Evolutionary conservation across 2,329 filamentous ascomycete genomes (phyloP).

Genomic region (Grosmannia serpens): DNA sequence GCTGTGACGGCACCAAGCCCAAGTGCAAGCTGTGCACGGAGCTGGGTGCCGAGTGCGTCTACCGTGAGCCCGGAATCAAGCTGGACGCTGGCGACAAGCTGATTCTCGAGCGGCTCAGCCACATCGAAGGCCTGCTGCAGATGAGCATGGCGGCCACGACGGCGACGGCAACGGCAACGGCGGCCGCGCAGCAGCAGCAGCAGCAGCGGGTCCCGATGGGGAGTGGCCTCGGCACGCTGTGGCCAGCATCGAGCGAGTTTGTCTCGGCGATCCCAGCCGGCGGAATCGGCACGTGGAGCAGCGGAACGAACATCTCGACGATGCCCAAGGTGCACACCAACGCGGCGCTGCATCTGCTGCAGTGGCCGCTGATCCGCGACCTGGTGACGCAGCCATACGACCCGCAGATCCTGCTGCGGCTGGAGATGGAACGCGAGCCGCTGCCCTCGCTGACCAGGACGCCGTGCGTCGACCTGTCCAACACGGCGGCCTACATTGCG

Average conservation of each 20-base stretch:
- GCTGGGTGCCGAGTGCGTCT: constrained; percentile 71
- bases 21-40: constrained; percentile 80
- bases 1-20: constrained; percentile 67
- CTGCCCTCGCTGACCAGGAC: constrained; percentile 54
- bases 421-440: constrained; percentile 72
- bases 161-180: not conserved
- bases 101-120: constrained; percentile 65
- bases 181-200: not conserved
- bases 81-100: constrained; percentile 78
- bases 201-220: not conserved
- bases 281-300: constrained; percentile 61
- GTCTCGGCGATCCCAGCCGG: constrained; percentile 46
- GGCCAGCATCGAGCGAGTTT: constrained; percentile 18
- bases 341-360: constrained; percentile 63
- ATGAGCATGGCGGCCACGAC: constrained; percentile 43
- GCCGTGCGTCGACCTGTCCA: constrained; percentile 58
- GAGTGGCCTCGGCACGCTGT: not conserved
- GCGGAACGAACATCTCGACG: constrained; percentile 60
- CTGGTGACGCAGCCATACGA: constrained; percentile 68
- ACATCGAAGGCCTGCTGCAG: constrained; percentile 71
- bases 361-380: constrained; percentile 71
- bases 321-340: constrained; percentile 82
- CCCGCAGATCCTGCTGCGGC: constrained; percentile 67
- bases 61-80: constrained; percentile 77
- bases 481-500: constrained; percentile 62